Percentiles rank a stretch among this genome's conserved stretches.
Conservation (phyloP, 768 basidiomycete genomes). For the Filobasidium floriforme region DNA sequence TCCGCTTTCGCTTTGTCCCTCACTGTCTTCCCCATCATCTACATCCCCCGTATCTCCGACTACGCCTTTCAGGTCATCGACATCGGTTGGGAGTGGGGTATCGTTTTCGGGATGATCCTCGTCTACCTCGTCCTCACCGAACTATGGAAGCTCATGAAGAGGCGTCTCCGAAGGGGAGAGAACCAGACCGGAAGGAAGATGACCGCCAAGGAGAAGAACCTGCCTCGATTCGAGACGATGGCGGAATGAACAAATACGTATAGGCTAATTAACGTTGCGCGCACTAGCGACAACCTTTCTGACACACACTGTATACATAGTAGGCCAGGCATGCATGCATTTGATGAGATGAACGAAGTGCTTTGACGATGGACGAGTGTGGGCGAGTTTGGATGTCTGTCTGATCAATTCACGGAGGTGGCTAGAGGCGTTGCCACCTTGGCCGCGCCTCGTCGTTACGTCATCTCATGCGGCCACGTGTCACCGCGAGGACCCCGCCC, state of each 20-base stretch:
- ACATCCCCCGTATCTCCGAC: conserved; percentile 45
- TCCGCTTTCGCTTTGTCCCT: conserved; percentile 39
- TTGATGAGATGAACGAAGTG: no score
- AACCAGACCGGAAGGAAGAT: conserved; percentile 13
- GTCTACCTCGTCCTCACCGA: conserved; percentile 37
- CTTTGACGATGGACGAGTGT: no score
- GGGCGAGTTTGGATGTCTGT: no score
- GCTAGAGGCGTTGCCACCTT: no score
- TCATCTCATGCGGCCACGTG: no score
- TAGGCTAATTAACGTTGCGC: neutral
- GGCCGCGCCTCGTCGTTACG: no score
- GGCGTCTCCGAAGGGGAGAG: conserved; percentile 10
- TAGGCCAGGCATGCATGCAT: no score
- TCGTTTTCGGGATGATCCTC: conserved; percentile 35
- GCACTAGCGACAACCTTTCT: no score
- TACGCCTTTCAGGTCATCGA: conserved; percentile 44
- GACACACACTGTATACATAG: no score
- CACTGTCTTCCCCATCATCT: conserved; percentile 44
- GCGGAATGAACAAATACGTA: neutral
- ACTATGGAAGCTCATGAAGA: conserved; percentile 29
- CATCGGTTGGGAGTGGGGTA: conserved; percentile 47
- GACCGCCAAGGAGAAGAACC: conserved; percentile 16
- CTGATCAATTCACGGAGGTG: no score
- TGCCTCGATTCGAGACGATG: conserved; percentile 21
- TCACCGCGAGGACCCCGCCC: no score